phyloP scores from a whole-genome alignment of 257 asterid species.

The Primulina tabacum region DNA sequence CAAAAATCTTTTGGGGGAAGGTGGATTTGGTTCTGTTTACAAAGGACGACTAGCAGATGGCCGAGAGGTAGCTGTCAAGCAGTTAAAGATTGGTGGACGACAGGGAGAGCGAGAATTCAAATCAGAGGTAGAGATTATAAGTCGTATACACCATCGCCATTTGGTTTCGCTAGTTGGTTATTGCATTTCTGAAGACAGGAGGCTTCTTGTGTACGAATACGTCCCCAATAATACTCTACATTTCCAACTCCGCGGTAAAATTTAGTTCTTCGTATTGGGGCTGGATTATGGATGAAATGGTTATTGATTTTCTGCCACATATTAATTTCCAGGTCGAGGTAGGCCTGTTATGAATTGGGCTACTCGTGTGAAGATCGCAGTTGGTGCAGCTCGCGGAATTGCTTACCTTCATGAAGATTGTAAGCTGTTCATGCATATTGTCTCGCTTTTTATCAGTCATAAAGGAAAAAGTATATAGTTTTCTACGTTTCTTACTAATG shows the following conservation, averaged over 20 bases:
- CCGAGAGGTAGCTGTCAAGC: conserved; percentile 51
- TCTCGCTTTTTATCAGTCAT: neutral
- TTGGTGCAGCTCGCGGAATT: conserved; percentile 73
- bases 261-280: neutral
- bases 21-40: conserved; percentile 56
- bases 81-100: conserved; percentile 43
- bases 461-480: neutral
- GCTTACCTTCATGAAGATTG: conserved; percentile 91
- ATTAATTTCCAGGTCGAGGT: conserved; percentile 30
- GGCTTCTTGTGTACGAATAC: conserved; percentile 68
- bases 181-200: conserved; percentile 45
- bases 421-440: conserved; percentile 32
- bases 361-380: conserved; percentile 43
- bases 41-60: conserved; percentile 47
- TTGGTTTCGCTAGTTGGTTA: conserved; percentile 57
- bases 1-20: conserved; percentile 45
- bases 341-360: conserved; percentile 45
- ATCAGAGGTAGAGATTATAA: conserved; percentile 74
- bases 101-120: conserved; percentile 58
- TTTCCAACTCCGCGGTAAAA: conserved; percentile 55
- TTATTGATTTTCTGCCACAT: neutral
- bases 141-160: conserved; percentile 96
- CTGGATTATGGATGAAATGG: neutral
- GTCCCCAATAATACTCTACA: conserved; percentile 51
- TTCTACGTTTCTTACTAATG: conserved; percentile 11